Base-by-base conservation (phyloP, 106 monocot species). In the Iris macrosiphon region DNA sequence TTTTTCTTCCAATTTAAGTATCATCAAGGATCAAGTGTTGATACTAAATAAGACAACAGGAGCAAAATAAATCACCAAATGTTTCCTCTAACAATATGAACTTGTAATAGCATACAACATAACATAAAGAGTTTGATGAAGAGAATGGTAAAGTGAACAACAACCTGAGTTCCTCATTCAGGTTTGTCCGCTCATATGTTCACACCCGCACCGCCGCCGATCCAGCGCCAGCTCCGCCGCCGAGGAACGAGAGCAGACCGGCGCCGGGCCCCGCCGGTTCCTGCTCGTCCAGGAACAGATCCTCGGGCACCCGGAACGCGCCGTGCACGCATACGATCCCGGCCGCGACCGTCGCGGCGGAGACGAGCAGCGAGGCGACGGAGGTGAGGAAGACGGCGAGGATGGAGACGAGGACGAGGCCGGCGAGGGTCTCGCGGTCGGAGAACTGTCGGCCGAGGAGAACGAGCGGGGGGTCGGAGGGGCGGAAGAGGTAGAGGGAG, bases 231-330 rank as follows among this genome's bases (percentile, higher is more conserved):
- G 76, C 69, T 3, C 53, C 65, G 15, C 40, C 64, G n/a, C 56
- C 55, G 8, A 74, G 54, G 42, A 65, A 79, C 2, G 62, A 64
- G 13, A 79, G 41, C 22, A 74, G 41, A 17, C 77, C 74, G 11
- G 49, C 18, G 12, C 30, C 53, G 12, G 73, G 40, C 18, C 63
- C 67, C 0, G 41, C 52, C 0, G 34, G 50, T 2, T 79, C 79
- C 63, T 68, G 74, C 6, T 74, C 79, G 29, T 79, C 79, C 21
- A 79, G 73, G 35, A 79, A 79, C 46, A 79, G 64, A 35, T 79
- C 79, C 52, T 79, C 79, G 0, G 79, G 73, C 27, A 74, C 53
- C 22, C 79, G 56, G 61, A 79, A 64, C 14, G 79, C 79, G 24
- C 69, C 79, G 64, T 79, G 79, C 17, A 59, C 59, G 38, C 69